phyloP scores from a whole-genome alignment of 2,329 filamentous ascomycete genomes.

The Xylariaceae sp. region DNA sequence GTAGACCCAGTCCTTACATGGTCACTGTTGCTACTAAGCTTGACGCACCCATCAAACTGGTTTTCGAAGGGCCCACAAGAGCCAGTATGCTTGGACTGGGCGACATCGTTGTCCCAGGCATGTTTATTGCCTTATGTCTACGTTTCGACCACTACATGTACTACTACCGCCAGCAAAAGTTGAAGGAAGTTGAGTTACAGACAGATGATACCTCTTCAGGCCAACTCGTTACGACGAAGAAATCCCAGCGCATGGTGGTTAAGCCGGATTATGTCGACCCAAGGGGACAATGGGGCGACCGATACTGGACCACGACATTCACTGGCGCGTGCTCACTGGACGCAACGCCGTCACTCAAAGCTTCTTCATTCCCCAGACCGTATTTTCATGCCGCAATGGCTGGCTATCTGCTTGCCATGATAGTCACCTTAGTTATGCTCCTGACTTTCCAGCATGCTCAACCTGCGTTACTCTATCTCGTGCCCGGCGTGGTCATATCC shows the following conservation, averaged over 20 bases:
- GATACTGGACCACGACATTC: conserved; percentile 63
- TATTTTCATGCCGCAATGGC: conserved; percentile 77
- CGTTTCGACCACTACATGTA: conserved; percentile 87
- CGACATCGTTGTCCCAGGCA: conserved; percentile 90
- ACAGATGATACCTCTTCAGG: conserved; percentile 33
- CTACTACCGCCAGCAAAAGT: conserved; percentile 65
- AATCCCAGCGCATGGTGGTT: conserved; percentile 43
- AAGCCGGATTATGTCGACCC: conserved; percentile 55
- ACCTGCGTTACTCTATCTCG: conserved; percentile 86
- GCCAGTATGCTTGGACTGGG: conserved; percentile 82
- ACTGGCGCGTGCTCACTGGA: conserved; percentile 26
- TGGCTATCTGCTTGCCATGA: conserved; percentile 76
- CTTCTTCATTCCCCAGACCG: conserved; percentile 65
- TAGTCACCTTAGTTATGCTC: conserved; percentile 72
- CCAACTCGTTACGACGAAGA: conserved; percentile 34
- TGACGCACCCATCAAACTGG: conserved; percentile 88
- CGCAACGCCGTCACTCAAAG: conserved; percentile 37
- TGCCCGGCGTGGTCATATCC: conserved; percentile 73
- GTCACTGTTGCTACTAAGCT: conserved; percentile 81
- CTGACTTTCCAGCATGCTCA: conserved; percentile 76
- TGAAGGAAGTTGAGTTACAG: conserved; percentile 34
- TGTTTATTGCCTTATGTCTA: conserved; percentile 81
- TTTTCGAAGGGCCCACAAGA: conserved; percentile 66
- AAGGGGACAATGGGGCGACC: conserved; percentile 75
- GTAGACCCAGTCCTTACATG: conserved; percentile 63